phyloP scores from a whole-genome alignment of 108 stramenopile genomes.

The Ochromonas danica region DNA sequence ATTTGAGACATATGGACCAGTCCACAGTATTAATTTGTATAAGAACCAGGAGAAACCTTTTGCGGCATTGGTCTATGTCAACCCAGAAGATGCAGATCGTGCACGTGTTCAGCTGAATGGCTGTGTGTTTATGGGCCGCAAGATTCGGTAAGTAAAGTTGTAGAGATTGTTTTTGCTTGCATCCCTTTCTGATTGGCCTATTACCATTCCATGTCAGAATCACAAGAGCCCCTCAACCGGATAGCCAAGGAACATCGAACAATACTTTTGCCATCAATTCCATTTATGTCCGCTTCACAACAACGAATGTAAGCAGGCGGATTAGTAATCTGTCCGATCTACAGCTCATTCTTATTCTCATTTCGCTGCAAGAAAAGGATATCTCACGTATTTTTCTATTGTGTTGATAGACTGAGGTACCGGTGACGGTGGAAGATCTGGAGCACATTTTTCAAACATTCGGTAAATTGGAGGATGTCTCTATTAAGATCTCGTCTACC shows the following conservation, averaged over 20 bases:
- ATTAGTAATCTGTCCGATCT: no score
- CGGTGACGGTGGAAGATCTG: not conserved
- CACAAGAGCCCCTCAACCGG: not conserved
- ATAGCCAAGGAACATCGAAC: not conserved
- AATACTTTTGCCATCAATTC: not conserved
- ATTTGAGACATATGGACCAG: no score
- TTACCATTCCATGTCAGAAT: not conserved
- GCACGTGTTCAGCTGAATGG: constrained; percentile 23
- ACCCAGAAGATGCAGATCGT: no score
- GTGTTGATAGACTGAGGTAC: not conserved
- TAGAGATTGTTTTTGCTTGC: not conserved
- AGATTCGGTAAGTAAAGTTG: not conserved
- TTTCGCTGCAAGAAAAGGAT: not conserved
- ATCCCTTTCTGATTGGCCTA: not conserved
- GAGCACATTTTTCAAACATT: not conserved
- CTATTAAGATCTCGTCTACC: not conserved
- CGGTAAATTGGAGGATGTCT: constrained; percentile 1
- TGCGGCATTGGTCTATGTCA: no score
- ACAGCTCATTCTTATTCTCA: no score
- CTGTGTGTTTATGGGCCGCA: not conserved
- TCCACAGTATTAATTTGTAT: no score
- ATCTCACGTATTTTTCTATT: not conserved
- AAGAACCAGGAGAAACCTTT: no score
- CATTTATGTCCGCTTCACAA: constrained; percentile 11
- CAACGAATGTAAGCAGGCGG: not conserved